Base-by-base conservation (phyloP, 768 basidiomycete genomes). In the Hirschioporus abietinus region DNA sequence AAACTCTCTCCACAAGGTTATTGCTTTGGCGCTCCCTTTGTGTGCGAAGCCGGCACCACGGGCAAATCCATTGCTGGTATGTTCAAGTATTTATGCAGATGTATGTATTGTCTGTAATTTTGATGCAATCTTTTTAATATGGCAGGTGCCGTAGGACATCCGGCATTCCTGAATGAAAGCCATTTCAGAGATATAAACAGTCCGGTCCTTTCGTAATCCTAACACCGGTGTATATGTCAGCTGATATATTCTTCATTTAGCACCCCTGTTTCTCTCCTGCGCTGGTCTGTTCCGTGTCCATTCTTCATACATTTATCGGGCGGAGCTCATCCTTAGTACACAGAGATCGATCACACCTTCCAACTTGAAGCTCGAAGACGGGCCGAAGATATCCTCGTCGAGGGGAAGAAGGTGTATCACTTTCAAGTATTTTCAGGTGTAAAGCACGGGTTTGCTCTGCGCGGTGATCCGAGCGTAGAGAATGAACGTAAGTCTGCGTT, bases 11-110 rank as follows among this genome's bases (percentile, higher is more conserved):
- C 30, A 30, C 8, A 30, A 69, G 72, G 71, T n/a, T 74, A 70
- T 67, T 74, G 73, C 63, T 74, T 74, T 63, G 73, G 73, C 18
- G 73, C 70, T 20, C 70, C 73, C 24, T 71, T 71, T 52, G 70
- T 71, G 52, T 64, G 72, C 58, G 69, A 74, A n/a, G 65, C 65
- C 60, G 67, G 59, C 27, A 62, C 68, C 3, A 66, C 35, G 12
- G 66, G 66, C 18, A 25, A 25, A 24, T 52, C 66, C 15, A 57
- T 52, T 9, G 66, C 27, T 64, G 63, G 63, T 64, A 25, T 25
- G 63, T 64, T 3, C 23, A 61, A 24, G 20, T 12, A 12, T 23
- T 24, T 26, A 42, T 9, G 17, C 63, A 30, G 15, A 15, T 61
- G 18, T 35, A 15, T 61, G 18, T 35, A 63, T 63, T 18, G 18